Conservation (phyloP, 768 basidiomycete genomes). For the Candolleomyces eurysporus region DNA sequence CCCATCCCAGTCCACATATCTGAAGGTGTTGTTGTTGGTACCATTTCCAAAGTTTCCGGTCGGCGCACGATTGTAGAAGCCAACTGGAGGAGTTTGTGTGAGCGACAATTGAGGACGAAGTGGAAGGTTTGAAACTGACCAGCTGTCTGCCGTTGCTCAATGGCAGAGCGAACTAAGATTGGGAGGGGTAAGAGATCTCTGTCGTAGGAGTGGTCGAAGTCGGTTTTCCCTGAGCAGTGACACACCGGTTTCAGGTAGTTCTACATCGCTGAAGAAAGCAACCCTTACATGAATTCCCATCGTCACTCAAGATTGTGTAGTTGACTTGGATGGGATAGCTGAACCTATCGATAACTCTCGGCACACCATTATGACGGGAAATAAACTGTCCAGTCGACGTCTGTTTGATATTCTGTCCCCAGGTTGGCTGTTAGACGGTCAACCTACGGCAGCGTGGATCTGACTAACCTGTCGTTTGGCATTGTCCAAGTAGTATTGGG, state of each 20-base stretch:
- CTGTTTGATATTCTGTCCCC: constrained; percentile 38
- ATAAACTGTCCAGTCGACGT: constrained; percentile 32
- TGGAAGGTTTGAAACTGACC: constrained; percentile 33
- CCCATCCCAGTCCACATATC: constrained; percentile 54
- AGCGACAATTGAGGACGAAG: neutral
- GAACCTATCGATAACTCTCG: constrained; percentile 38
- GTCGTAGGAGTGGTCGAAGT: constrained; percentile 69
- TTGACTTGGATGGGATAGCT: constrained; percentile 47
- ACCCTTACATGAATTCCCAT: constrained; percentile 35
- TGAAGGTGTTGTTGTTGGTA: constrained; percentile 66
- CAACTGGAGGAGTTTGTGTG: constrained; percentile 30
- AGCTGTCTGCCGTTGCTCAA: constrained; percentile 56
- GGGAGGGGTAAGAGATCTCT: constrained; percentile 57
- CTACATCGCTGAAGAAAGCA: neutral
- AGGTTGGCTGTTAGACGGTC: too few relatives aligned
- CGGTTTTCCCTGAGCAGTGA: constrained; percentile 38
- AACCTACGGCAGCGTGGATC: too few relatives aligned
- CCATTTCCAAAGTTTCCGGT: constrained; percentile 62
- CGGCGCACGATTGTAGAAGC: constrained; percentile 44
- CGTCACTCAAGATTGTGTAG: constrained; percentile 33
- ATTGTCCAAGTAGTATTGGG: constrained; percentile 57
- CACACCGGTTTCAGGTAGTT: neutral
- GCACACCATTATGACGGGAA: constrained; percentile 42
- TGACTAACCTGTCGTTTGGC: constrained; percentile 35
- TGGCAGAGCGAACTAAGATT: constrained; percentile 56